These are phyloP conservation scores for Terfezia claveryi DNA, from an alignment of 495 filamentous ascomycete genomes.

Conservation along the genomic window DNA sequence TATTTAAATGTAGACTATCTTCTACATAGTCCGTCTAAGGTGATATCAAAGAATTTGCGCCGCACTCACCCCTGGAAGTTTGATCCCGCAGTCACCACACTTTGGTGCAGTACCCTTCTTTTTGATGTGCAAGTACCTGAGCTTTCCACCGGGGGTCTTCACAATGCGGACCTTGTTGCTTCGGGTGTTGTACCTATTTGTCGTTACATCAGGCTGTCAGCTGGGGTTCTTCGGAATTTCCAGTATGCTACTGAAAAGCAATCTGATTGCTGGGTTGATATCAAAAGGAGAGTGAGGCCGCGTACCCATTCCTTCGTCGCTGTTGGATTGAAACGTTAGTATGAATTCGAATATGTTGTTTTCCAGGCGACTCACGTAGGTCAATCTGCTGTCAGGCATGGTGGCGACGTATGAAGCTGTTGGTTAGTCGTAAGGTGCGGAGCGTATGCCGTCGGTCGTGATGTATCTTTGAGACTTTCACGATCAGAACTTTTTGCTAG, in stretches of 20 bases:
- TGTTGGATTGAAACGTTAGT: background rate
- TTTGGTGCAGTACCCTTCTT: constrained; percentile 50
- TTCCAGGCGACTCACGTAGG: too few relatives aligned
- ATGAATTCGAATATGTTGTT: background rate
- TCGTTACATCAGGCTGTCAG: background rate
- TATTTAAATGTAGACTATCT: too few relatives aligned
- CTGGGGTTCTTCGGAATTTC: constrained; percentile 1
- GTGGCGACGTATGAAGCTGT: too few relatives aligned
- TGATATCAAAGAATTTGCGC: too few relatives aligned
- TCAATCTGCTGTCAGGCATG: too few relatives aligned
- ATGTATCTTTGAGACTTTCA: too few relatives aligned
- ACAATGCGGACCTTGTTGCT: constrained; percentile 91
- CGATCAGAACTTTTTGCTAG: too few relatives aligned
- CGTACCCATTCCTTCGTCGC: too few relatives aligned
- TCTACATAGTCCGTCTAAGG: too few relatives aligned
- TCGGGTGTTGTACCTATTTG: constrained; percentile 73
- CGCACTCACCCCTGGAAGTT: constrained; percentile 20
- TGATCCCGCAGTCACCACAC: constrained; percentile 95
- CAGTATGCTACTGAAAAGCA: constrained; percentile 5
- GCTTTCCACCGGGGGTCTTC: constrained; percentile 81
- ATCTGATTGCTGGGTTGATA: constrained; percentile 21
- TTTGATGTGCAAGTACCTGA: constrained; percentile 94
- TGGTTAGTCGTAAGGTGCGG: too few relatives aligned
- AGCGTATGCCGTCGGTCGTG: too few relatives aligned
- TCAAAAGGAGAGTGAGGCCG: constrained; percentile 4